These are phyloP conservation scores for Diaporthe destruens DNA, from an alignment of 2,329 filamentous ascomycete genomes.

Conservation along the genomic window DNA sequence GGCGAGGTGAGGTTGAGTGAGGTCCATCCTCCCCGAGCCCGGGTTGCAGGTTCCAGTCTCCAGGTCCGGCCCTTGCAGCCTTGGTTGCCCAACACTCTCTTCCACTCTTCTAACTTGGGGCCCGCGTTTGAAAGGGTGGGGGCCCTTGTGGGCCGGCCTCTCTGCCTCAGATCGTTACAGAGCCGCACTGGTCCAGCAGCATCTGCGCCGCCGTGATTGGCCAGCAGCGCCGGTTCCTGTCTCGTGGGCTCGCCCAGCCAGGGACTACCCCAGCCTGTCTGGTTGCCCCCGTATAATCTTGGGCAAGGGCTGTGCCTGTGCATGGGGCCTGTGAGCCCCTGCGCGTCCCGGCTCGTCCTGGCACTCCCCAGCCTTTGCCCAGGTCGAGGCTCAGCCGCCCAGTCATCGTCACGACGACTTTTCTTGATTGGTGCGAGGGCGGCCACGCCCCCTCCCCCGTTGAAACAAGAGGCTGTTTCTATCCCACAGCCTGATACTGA, in stretches of 20 bases:
- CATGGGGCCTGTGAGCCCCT: slow-evolving; percentile 1
- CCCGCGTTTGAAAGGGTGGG: slow-evolving; percentile 36
- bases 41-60: background rate
- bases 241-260: slow-evolving; percentile 35
- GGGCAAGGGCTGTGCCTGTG: slow-evolving; percentile 12
- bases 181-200: slow-evolving; percentile 35
- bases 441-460: slow-evolving; percentile 43
- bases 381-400: slow-evolving; percentile 40
- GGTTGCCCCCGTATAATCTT: slow-evolving; percentile 28
- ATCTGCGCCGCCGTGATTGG: slow-evolving; percentile 36
- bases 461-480: slow-evolving; percentile 54
- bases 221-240: slow-evolving; percentile 28
- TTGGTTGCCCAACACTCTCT: background rate
- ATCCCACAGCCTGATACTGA: slow-evolving; percentile 23
- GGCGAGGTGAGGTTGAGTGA: slow-evolving; percentile 9
- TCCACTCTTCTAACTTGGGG: slow-evolving; percentile 17
- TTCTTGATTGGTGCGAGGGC: slow-evolving; percentile 7
- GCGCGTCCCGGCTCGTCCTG: slow-evolving; percentile 15
- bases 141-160: slow-evolving; percentile 30
- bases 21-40: slow-evolving; percentile 3
- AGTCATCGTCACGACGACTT: slow-evolving; percentile 16
- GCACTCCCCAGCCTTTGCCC: slow-evolving; percentile 5
- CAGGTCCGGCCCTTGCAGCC: slow-evolving; percentile 16
- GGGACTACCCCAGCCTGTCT: slow-evolving; percentile 10
- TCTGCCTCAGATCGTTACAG: slow-evolving; percentile 42